Base-by-base conservation (phyloP, 2,329 filamentous ascomycete species). In the Hypoxylon sp. region DNA sequence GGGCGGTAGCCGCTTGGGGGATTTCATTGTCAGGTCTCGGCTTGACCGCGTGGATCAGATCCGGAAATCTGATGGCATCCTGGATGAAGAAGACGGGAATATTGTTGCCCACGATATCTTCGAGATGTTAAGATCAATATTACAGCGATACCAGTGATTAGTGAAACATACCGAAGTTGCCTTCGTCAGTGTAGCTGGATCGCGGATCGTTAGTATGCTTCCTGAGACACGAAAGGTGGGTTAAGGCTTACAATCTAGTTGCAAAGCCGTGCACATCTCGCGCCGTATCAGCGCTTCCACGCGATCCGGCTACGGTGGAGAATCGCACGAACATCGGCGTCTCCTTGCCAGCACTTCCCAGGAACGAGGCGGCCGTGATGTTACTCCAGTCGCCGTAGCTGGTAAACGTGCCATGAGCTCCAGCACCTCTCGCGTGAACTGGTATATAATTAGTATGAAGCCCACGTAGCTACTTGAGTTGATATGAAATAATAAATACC, bases 211-310 rank as follows among this genome's bases (percentile, higher is more conserved):
- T 45, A 68, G 64, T 48, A 37, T 13, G 13, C 13, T 11, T 21
- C 9, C 18, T 47, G 21, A 48, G n/a, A 37, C n/a, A 18, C 42
- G 20, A 17, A 21, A 31, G 7, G 29, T 10, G 13, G 21, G 42
- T 47, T n/a, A n/a, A 17, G 20, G 33, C 70, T 68, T 65, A 73
- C 70, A 88, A 83, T 58, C 85, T 79, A 18, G 81, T 80, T 0
- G 85, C 84, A 67, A 87, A 88, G 2, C 86, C 86, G 57, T 86
- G 85, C 2, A 88, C 82, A 74, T 89, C 86, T 35, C 86, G 80
- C 4, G 80, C 81, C 1, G 83, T 83, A 65, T 88, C 86, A 6
- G 81, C 78, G 60, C 83, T 85, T 29, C 84, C 85, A 17, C 82
- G 77, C 41, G 80, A 83, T 23, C 84, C 83, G 15, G 83, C 82